These are phyloP conservation scores for Pittosporum tobira DNA, from an alignment of 129 eudicot genomes.

Conservation along the genomic window DNA sequence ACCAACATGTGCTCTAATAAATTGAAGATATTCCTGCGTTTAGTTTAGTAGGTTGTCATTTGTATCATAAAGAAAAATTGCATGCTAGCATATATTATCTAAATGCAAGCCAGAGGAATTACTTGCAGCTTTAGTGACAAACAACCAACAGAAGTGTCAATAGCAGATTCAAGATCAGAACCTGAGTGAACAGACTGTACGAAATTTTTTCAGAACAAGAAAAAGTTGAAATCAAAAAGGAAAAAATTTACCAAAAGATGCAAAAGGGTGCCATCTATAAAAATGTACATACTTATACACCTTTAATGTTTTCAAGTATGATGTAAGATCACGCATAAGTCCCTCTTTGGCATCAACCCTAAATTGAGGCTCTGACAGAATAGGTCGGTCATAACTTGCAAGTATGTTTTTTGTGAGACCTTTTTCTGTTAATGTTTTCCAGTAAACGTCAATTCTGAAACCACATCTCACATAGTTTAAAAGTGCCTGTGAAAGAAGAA, in stretches of 20 bases:
- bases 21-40: slow-evolving; percentile 15
- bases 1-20: slow-evolving; percentile 16
- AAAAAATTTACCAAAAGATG: neutral
- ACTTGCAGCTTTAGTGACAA: slow-evolving; percentile 4
- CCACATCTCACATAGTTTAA: slow-evolving; percentile 39
- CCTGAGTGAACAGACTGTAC: slow-evolving; percentile 11
- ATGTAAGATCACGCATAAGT: slow-evolving; percentile 17
- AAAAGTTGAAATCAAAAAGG: neutral
- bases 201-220: neutral
- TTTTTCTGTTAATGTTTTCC: slow-evolving; percentile 25
- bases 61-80: neutral
- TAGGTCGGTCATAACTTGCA: slow-evolving; percentile 47
- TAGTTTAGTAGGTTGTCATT: neutral
- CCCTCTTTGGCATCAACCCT: slow-evolving; percentile 36
- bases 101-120: neutral
- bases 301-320: slow-evolving; percentile 7
- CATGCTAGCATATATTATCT: neutral
- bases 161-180: slow-evolving; percentile 2
- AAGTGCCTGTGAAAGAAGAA: slow-evolving; percentile 27
- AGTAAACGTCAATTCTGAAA: slow-evolving; percentile 36
- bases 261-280: too few species aligned
- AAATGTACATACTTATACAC: neutral
- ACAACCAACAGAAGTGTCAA: slow-evolving; percentile 1
- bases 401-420: slow-evolving; percentile 36
- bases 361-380: slow-evolving; percentile 40